Evolutionary conservation across 805 yeast genomes (phyloP).

Genomic region (Candida nemodendra): DNA sequence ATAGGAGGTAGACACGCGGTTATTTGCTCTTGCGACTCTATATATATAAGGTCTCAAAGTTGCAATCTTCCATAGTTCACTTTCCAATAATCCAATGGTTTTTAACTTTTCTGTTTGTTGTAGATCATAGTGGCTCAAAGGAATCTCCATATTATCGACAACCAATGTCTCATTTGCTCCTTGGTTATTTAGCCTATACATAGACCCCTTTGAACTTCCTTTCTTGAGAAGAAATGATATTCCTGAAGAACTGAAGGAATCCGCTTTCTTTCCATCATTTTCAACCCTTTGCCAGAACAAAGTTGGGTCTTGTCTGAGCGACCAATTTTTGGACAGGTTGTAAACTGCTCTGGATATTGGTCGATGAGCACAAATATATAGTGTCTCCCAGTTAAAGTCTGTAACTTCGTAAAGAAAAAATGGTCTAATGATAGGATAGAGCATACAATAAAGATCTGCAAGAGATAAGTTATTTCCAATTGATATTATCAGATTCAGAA

Average conservation of each 20-base stretch:
- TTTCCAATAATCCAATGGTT: constrained; percentile 68
- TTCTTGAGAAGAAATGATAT: constrained; percentile 33
- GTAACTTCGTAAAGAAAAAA: constrained; percentile 75
- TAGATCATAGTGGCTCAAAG: constrained; percentile 63
- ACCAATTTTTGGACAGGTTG: constrained; percentile 69
- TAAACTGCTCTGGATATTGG: constrained; percentile 69
- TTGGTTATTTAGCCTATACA: constrained; percentile 17
- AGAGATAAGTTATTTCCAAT: constrained; percentile 60
- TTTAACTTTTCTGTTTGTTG: constrained; percentile 71
- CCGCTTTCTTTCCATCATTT: constrained; percentile 28
- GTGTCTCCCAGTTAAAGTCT: constrained; percentile 60
- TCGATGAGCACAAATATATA: constrained; percentile 64
- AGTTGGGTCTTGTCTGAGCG: constrained; percentile 58
- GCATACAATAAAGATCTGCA: constrained; percentile 80
- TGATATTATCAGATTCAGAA: constrained; percentile 58
- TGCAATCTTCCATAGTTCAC: constrained; percentile 81
- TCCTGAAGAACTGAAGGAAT: constrained; percentile 47
- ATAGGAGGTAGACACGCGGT: constrained; percentile 27
- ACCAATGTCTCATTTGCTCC: constrained; percentile 34
- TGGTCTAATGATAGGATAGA: constrained; percentile 77
- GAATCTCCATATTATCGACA: constrained; percentile 44
- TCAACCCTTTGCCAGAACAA: constrained; percentile 74
- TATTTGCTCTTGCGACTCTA: constrained; percentile 47
- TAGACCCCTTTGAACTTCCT: constrained; percentile 12
- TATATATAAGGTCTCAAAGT: constrained; percentile 65